phyloP scores from a whole-genome alignment of 495 filamentous ascomycete species.

The Bacidia gigantensis region DNA sequence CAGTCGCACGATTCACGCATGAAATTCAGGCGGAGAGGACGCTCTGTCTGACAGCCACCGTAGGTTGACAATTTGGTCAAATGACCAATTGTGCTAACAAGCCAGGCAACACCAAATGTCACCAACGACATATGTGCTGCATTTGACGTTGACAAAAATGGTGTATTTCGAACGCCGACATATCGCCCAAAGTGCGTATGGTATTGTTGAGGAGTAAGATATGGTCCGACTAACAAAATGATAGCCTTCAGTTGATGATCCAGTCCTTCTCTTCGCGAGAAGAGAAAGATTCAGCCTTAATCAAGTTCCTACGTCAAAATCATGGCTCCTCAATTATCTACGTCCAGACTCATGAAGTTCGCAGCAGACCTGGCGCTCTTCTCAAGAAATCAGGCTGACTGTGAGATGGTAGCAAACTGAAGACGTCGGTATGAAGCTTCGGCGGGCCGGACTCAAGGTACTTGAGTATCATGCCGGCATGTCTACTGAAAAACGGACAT shows the following conservation, averaged over 20 bases:
- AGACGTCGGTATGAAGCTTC: constrained; percentile 25
- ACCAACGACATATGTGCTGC: constrained; percentile 36
- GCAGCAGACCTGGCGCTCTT: constrained; percentile 1
- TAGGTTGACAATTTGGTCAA: constrained; percentile 4
- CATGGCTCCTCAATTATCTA: constrained; percentile 43
- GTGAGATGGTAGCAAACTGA: constrained; percentile 26
- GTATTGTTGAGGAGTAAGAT: not conserved
- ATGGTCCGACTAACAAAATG: constrained; percentile 1
- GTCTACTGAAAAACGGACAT: constrained; percentile 25
- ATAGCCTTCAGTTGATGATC: constrained; percentile 31
- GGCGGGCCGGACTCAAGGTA: constrained; percentile 25
- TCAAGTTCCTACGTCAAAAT: constrained; percentile 33
- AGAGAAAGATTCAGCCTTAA: constrained; percentile 32
- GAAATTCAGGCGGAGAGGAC: constrained; percentile 44
- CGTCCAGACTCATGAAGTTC: constrained; percentile 31
- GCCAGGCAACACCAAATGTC: constrained; percentile 37
- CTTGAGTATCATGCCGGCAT: constrained; percentile 42
- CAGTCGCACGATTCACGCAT: constrained; percentile 39
- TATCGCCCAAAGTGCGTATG: constrained; percentile 36
- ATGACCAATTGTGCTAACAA: not conserved
- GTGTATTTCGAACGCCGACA: constrained; percentile 40
- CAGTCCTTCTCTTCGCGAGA: constrained; percentile 26
- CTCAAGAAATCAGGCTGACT: not conserved
- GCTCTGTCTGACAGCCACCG: constrained; percentile 43
- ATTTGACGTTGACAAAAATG: constrained; percentile 35